Percentiles rank a stretch among this genome's conserved stretches.
Conservation (phyloP, 2,329 filamentous ascomycete species). For the Sarocladium brachiariae region DNA sequence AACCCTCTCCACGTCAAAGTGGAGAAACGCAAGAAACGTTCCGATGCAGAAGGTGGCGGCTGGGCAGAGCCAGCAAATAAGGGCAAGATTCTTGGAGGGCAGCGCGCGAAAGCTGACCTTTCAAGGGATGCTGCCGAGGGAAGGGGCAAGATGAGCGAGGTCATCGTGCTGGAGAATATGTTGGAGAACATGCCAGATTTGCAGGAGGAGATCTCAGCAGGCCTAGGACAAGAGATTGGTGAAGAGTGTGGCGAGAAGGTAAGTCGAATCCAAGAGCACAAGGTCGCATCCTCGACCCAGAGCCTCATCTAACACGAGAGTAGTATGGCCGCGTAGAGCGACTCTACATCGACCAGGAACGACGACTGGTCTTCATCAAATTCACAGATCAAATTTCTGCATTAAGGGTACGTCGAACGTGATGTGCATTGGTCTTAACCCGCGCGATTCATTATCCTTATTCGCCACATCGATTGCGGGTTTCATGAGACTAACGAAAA, state of each 20-base stretch:
- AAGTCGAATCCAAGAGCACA: conserved; percentile 5
- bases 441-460: too few species aligned
- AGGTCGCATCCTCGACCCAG: too few species aligned
- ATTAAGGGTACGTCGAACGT: conserved; percentile 56
- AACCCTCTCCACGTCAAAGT: conserved; percentile 77
- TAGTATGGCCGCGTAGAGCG: conserved; percentile 80
- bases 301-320: conserved; percentile 10
- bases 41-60: conserved; percentile 72
- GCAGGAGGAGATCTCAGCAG: conserved; percentile 66
- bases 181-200: conserved; percentile 74
- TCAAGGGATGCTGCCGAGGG: conserved; percentile 46
- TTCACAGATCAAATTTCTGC: conserved; percentile 84
- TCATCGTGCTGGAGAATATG: conserved; percentile 79
- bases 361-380: conserved; percentile 77
- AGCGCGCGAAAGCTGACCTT: conserved; percentile 31
- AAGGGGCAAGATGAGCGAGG: conserved; percentile 64
- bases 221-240: conserved; percentile 87
- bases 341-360: conserved; percentile 63
- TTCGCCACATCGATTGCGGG: too few species aligned
- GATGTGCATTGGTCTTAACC: background rate
- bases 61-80: conserved; percentile 63
- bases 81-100: conserved; percentile 74
- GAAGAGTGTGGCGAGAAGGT: conserved; percentile 84
- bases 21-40: conserved; percentile 75
- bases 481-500: conserved; percentile 11